Evolutionary conservation across 2,329 filamentous ascomycete genomes (phyloP).

Genomic region (Cordyceps militaris): DNA sequence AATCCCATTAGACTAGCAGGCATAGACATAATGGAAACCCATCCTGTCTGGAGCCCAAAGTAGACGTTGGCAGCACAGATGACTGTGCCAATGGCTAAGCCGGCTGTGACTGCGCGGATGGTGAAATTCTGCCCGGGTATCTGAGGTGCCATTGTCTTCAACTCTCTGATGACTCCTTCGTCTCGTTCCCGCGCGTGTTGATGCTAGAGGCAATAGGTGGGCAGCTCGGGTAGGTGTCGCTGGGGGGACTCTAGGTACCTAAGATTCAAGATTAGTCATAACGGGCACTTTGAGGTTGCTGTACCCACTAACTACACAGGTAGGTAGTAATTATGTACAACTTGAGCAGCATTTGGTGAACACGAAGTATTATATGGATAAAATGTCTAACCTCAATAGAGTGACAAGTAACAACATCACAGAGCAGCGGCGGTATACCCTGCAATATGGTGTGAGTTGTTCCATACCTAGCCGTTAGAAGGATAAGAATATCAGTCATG

Average conservation of each 20-base stretch:
- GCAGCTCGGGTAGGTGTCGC: background rate
- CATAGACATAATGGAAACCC: slow-evolving; percentile 86
- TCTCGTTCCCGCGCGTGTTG: background rate
- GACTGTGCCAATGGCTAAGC: slow-evolving; percentile 75
- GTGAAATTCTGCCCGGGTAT: slow-evolving; percentile 67
- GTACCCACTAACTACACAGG: too few species aligned
- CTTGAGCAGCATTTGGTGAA: too few species aligned
- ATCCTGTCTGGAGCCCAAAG: slow-evolving; percentile 84
- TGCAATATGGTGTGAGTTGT: too few species aligned
- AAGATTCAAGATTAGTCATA: slow-evolving; percentile 5
- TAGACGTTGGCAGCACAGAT: slow-evolving; percentile 98
- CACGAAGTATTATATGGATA: too few species aligned
- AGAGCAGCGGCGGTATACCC: too few species aligned
- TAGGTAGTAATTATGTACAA: too few species aligned
- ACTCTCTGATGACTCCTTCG: background rate
- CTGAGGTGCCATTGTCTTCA: slow-evolving; percentile 17
- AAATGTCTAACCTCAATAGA: too few species aligned
- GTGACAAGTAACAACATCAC: too few species aligned
- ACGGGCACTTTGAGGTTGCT: background rate
- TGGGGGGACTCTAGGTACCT: background rate
- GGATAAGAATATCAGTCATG: too few species aligned
- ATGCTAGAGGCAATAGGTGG: background rate
- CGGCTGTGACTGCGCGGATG: slow-evolving; percentile 68
- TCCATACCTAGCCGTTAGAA: too few species aligned
- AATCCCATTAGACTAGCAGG: slow-evolving; percentile 91